These are phyloP conservation scores for Kwoniella bestiolae DNA, from an alignment of 768 basidiomycete species.

Conservation along the genomic window DNA sequence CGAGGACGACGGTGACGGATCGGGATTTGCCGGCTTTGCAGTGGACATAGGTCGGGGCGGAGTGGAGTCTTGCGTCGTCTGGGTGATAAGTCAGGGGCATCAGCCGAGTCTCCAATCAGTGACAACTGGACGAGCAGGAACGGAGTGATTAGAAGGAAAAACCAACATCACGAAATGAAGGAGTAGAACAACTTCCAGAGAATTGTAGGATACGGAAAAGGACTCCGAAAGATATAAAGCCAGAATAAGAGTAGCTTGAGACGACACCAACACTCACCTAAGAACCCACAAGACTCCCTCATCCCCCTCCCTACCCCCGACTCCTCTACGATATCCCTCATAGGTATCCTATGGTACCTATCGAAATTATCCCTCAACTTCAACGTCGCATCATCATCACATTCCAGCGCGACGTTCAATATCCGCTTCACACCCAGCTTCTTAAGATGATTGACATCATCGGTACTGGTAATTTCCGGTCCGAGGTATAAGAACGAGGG, in stretches of 20 bases:
- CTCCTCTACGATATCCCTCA: conserved; percentile 95
- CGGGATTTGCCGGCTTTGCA: conserved; percentile 96
- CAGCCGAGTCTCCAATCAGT: too few species aligned
- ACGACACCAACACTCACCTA: conserved; percentile 66
- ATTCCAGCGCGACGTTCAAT: conserved; percentile 88
- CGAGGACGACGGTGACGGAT: conserved; percentile 94
- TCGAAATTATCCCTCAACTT: conserved; percentile 68
- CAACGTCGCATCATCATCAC: conserved; percentile 75
- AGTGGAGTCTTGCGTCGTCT: conserved; percentile 92
- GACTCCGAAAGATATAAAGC: too few species aligned
- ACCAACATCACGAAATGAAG: too few species aligned
- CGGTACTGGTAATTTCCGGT: conserved; percentile 75
- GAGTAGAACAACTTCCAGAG: too few species aligned
- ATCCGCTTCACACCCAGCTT: conserved; percentile 81
- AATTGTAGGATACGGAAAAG: too few species aligned
- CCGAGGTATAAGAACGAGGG: conserved; percentile 90
- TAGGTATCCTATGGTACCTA: conserved; percentile 81
- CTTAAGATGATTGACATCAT: conserved; percentile 76
- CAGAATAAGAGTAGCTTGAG: neutral
- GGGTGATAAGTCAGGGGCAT: too few species aligned
- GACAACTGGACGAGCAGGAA: too few species aligned
- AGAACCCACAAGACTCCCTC: conserved; percentile 78
- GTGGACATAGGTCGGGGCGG: conserved; percentile 89
- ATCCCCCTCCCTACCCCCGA: conserved; percentile 81
- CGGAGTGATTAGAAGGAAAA: too few species aligned